Conservation (phyloP, 139 green algal species). For the Edaphochlamys debaryana region DNA sequence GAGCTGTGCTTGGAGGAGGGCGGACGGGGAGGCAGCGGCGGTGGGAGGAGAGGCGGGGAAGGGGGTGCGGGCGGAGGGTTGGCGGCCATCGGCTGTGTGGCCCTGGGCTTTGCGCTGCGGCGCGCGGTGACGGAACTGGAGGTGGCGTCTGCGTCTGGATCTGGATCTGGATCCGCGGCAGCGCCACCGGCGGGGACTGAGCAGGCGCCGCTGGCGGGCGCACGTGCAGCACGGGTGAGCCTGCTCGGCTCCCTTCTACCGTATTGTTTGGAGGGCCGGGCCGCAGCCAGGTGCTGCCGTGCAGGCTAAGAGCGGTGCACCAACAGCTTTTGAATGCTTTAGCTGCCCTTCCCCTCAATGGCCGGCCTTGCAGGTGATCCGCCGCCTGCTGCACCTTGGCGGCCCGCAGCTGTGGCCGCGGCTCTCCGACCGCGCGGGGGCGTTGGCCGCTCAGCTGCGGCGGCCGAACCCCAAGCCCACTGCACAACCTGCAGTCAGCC, state of each 20-base stretch:
- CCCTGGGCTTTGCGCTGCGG: conserved; percentile 19
- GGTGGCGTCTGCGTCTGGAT: neutral
- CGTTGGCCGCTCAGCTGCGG: neutral
- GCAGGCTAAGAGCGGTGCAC: too few relatives aligned
- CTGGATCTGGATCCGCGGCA: too few relatives aligned
- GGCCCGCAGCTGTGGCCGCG: neutral
- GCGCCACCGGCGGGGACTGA: too few relatives aligned
- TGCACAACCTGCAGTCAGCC: too few relatives aligned
- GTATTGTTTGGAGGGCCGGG: too few relatives aligned
- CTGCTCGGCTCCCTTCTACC: too few relatives aligned
- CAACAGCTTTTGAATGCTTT: too few relatives aligned
- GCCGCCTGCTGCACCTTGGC: conserved; percentile 1
- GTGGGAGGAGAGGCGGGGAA: neutral
- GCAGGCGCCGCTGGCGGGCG: too few relatives aligned
- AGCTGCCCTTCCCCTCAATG: too few relatives aligned
- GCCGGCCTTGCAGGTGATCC: neutral
- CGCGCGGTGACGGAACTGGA: neutral
- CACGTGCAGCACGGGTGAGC: neutral
- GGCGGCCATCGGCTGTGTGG: neutral
- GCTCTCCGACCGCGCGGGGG: neutral
- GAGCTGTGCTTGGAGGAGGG: conserved; percentile 15
- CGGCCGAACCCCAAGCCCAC: neutral
- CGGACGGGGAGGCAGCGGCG: neutral
- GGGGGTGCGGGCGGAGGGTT: neutral
- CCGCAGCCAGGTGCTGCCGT: too few relatives aligned